Percentiles rank a stretch among this genome's conserved stretches.
Conservation (phyloP, 192 early-diverging fungal genomes). For the Podila epigama region DNA sequence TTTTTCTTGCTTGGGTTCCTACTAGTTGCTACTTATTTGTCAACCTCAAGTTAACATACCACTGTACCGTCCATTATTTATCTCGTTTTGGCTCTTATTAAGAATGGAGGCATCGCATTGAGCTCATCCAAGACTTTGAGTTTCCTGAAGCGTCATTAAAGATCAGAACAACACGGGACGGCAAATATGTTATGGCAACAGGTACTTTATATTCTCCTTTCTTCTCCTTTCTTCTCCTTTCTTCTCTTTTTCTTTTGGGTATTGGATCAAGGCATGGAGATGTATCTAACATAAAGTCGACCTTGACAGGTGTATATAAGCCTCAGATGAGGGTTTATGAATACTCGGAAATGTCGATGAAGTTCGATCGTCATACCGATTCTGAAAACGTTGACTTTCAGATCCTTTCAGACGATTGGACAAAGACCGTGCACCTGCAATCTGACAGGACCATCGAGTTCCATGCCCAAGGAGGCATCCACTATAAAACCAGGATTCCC, state of each 20-base stretch:
- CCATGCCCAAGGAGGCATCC: constrained; percentile 94
- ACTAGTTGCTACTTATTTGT: no score
- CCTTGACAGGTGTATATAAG: constrained; percentile 82
- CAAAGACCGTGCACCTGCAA: constrained; percentile 92
- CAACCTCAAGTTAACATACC: background rate
- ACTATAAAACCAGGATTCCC: constrained; percentile 93
- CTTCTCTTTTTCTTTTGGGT: no score
- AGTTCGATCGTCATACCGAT: constrained; percentile 97
- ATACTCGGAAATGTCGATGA: constrained; percentile 92
- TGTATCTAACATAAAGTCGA: background rate
- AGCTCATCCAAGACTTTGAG: constrained; percentile 98
- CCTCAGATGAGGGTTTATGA: constrained; percentile 97
- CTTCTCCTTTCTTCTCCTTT: no score
- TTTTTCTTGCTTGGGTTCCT: no score
- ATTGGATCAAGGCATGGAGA: background rate
- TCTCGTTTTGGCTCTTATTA: constrained; percentile 3
- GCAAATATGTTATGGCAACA: constrained; percentile 88
- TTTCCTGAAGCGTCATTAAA: constrained; percentile 93
- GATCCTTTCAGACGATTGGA: constrained; percentile 98
- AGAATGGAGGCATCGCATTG: constrained; percentile 92
- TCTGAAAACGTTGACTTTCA: constrained; percentile 90
- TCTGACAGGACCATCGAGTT: constrained; percentile 91
- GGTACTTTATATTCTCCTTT: no score
- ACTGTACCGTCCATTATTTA: background rate
- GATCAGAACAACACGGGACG: constrained; percentile 86